phyloP scores from a whole-genome alignment of 306 rosid species.

The Cyclanthera cordifolia region DNA sequence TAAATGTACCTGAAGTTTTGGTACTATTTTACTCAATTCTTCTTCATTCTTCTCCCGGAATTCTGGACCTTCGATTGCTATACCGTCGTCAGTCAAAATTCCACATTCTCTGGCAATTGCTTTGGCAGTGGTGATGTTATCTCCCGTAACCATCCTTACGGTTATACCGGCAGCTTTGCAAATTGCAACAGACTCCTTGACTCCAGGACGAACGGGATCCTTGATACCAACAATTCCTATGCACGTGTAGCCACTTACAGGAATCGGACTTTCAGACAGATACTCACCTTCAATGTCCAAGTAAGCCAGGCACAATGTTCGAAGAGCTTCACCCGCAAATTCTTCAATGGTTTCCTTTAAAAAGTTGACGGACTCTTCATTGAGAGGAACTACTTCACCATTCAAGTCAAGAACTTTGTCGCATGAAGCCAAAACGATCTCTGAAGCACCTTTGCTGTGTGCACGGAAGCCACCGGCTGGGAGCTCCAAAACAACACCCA shows the following conservation, averaged over 20 bases:
- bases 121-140: conserved; percentile 89
- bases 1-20: conserved; percentile 62
- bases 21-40: conserved; percentile 53
- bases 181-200: conserved; percentile 79
- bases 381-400: conserved; percentile 53
- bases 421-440: conserved; percentile 68
- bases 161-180: conserved; percentile 88
- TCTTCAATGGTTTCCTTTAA: conserved; percentile 52
- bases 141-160: conserved; percentile 96
- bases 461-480: conserved; percentile 63
- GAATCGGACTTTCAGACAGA: conserved; percentile 43
- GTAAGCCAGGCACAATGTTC: conserved; percentile 87
- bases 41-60: conserved; percentile 71
- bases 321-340: conserved; percentile 83
- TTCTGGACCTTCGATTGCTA: conserved; percentile 90
- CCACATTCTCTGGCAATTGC: conserved; percentile 99
- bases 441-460: conserved; percentile 91
- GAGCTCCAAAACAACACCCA: conserved; percentile 70
- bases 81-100: conserved; percentile 65
- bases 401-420: conserved; percentile 49
- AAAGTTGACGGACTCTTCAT: conserved; percentile 33
- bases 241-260: conserved; percentile 58
- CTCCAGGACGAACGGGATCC: conserved; percentile 97
- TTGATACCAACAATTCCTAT: conserved; percentile 93
- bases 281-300: conserved; percentile 47